Evolutionary conservation across 164 flowering plant genomes (phyloP).

Genomic region (Brasenia schreberi): DNA sequence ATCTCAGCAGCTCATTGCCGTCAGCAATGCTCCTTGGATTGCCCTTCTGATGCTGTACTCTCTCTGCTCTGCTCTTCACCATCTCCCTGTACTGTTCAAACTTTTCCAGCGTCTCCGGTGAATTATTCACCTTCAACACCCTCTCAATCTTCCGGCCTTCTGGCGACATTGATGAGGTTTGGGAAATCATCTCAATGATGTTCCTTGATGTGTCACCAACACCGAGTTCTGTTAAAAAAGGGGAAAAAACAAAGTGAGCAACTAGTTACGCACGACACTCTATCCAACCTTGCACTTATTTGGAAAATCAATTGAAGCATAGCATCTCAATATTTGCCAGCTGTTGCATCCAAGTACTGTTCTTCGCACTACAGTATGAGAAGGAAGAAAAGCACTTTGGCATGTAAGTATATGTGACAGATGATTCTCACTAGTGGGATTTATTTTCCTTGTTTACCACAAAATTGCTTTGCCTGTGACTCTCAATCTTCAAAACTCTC

Average conservation of each 20-base stretch:
- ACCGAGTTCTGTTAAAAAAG: constrained; percentile 18
- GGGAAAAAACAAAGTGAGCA: not conserved
- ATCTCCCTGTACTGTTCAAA: constrained; percentile 36
- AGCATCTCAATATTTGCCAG: too few species aligned
- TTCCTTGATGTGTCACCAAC: constrained; percentile 37
- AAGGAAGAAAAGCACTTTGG: too few species aligned
- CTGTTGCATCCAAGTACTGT: too few species aligned
- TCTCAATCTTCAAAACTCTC: too few species aligned
- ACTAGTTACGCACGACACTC: not conserved
- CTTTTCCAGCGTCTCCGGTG: constrained; percentile 14
- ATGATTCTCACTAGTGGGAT: too few species aligned
- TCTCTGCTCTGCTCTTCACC: constrained; percentile 23
- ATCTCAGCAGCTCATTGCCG: constrained; percentile 36
- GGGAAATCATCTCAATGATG: constrained; percentile 32
- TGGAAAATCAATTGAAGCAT: too few species aligned
- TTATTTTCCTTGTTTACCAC: too few species aligned
- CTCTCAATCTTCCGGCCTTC: constrained; percentile 16
- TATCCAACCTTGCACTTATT: too few species aligned
- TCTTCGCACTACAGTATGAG: too few species aligned
- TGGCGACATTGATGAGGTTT: constrained; percentile 15
- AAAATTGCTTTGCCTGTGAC: too few species aligned
- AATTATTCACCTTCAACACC: constrained; percentile 30
- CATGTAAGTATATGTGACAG: too few species aligned
- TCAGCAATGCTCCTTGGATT: constrained; percentile 36
- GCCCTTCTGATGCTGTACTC: constrained; percentile 1